A percentile compares a stretch with the other conserved stretches of the same genome.
Evolutionary conservation across 805 yeast species (phyloP).

Genomic region (Naumovozyma castellii): DNA sequence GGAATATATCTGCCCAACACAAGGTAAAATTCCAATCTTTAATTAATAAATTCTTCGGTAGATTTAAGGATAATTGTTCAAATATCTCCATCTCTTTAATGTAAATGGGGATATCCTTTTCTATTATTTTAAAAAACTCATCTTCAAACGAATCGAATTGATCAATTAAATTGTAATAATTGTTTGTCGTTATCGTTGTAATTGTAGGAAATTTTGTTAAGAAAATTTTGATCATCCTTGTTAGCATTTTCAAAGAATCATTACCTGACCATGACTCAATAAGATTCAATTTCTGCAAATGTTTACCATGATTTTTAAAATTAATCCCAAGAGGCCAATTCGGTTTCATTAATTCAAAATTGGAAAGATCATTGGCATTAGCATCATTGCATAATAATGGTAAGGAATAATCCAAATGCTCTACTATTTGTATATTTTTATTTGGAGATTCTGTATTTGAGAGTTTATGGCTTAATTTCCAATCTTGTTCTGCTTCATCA

Average conservation of each 20-base stretch:
- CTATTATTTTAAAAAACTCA: conserved; percentile 7
- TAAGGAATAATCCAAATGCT: conserved; percentile 17
- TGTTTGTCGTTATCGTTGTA: conserved; percentile 17
- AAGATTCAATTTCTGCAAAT: conserved; percentile 9
- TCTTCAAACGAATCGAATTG: conserved; percentile 14
- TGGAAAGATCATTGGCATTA: conserved; percentile 4
- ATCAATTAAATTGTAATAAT: conserved; percentile 12
- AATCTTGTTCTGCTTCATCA: too few species aligned
- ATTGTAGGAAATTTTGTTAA: conserved; percentile 20
- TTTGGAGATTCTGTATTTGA: background rate
- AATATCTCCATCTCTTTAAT: conserved; percentile 5
- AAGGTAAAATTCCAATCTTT: conserved; percentile 19
- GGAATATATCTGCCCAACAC: conserved; percentile 26
- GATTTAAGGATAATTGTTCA: conserved; percentile 8
- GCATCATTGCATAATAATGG: background rate
- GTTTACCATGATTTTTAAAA: conserved; percentile 17
- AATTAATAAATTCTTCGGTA: conserved; percentile 1
- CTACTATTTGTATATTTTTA: conserved; percentile 17
- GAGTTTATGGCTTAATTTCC: background rate
- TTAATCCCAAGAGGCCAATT: conserved; percentile 25
- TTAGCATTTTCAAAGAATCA: conserved; percentile 13
- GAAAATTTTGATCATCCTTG: conserved; percentile 13
- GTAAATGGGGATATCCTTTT: conserved; percentile 9
- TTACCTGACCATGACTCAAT: conserved; percentile 21
- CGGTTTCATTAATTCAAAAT: conserved; percentile 16